Evolutionary conservation across 192 early-diverging fungal species (phyloP), one percentile per base, ranked within the genome.

Genomic region (Mortierella alpina): DNA sequence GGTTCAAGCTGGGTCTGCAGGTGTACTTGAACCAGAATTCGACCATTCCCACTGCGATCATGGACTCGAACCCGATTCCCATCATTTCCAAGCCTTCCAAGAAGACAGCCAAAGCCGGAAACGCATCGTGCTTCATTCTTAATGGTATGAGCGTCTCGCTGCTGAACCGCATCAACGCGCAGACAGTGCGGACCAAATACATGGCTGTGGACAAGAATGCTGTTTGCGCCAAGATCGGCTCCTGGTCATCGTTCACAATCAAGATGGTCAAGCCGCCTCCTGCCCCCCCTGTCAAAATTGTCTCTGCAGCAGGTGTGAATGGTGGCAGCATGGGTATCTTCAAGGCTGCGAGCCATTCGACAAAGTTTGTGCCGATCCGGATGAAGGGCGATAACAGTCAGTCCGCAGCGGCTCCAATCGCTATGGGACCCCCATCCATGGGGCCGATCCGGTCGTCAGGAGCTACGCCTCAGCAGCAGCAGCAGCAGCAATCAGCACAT

Each of bases 71-170:
- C 44, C 90, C 94, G 8, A 91, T 98, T 60, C 84, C 89, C 18
- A 95, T 96, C 63, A 96, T 98, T 48, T 96, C 95, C 57, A 98
- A 98, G 84, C 96, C 96, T 12, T 94, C 92, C 54, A 96, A 95
- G 81, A 97, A 96, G 84, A 95, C 93, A 1, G 91, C 93, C 59
- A 95, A 94, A 84, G 91, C 92, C 10, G 87, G 91, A 48, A 93
- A 95, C 75, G 86, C 87, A 40, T 92, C 91, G 2, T 88, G 88
- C 17, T 93, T 94, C 62, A 92, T 97, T 59, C 85, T 89, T 49
- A 90, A 90, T 53, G 93, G 93, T 15, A 90, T 91, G 57, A 85
- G 88, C 5, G 88, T 98, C 18, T 92, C 94, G 17, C 84, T 98
- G 22, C 94, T 96, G 78, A 96, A 96, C 74, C 93, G 96, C 49